Conservation (phyloP, 139 green algal species). For the Chlamydomonas sp. region DNA sequence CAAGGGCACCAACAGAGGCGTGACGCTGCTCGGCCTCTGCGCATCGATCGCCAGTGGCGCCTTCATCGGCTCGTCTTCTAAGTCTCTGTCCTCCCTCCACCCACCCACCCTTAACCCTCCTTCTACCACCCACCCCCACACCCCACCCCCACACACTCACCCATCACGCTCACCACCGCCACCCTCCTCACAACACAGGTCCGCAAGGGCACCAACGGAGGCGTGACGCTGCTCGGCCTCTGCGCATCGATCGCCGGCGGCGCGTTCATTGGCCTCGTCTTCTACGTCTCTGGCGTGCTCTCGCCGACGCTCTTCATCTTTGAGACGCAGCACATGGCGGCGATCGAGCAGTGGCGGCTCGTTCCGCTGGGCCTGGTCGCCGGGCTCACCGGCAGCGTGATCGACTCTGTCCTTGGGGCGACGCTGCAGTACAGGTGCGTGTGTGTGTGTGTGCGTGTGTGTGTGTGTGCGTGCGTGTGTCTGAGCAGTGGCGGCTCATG, state of each 20-base stretch:
- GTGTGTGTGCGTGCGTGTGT: no score
- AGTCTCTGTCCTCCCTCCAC: slow-evolving; percentile 32
- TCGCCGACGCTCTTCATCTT: slow-evolving; percentile 54
- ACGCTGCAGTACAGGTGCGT: slow-evolving; percentile 91
- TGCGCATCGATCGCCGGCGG: slow-evolving; percentile 61
- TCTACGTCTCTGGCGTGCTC: slow-evolving; percentile 42
- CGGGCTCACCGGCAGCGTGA: slow-evolving; percentile 68
- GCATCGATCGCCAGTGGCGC: slow-evolving; percentile 62
- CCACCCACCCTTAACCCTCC: no score
- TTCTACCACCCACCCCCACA: no score
- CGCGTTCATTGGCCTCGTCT: slow-evolving; percentile 63
- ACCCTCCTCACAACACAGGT: no score
- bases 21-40: slow-evolving; percentile 64
- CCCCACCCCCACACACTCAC: no score
- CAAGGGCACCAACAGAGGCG: slow-evolving; percentile 77
- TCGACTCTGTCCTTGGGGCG: slow-evolving; percentile 90
- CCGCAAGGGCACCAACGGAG: slow-evolving; percentile 75
- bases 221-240: slow-evolving; percentile 68
- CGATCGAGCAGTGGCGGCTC: slow-evolving; percentile 42
- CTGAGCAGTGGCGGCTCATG: slow-evolving; percentile 49
- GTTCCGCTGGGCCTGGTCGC: slow-evolving; percentile 56
- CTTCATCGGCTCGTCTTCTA: slow-evolving; percentile 71
- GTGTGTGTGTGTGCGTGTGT: no score
- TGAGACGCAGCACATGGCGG: slow-evolving; percentile 22
- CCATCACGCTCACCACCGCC: no score